These are phyloP conservation scores for Kalmanozyma brasiliensis DNA, from an alignment of 1,284 basidiomycete genomes.

Conservation along the genomic window DNA sequence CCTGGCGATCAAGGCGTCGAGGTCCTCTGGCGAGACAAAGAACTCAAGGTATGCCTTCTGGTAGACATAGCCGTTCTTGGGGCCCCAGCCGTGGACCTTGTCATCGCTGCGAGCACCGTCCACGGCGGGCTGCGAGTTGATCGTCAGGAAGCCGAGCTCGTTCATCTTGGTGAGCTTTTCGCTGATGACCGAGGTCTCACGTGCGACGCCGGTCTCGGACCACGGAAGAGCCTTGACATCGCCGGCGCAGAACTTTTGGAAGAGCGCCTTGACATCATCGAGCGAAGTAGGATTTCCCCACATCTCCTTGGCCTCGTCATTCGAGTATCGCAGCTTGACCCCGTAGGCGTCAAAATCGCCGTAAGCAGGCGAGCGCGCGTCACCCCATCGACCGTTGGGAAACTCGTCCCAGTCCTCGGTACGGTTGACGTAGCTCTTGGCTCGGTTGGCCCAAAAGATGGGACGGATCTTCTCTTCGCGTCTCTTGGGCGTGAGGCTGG, in stretches of 20 bases:
- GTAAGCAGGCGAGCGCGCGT: constrained; percentile 94
- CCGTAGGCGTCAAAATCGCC: constrained; percentile 95
- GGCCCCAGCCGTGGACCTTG: constrained; percentile 73
- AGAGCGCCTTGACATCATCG: constrained; percentile 66
- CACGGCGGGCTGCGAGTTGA: constrained; percentile 96
- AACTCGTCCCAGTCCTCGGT: constrained; percentile 89
- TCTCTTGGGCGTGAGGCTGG: constrained; percentile 64
- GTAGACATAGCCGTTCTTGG: constrained; percentile 70
- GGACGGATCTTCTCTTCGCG: constrained; percentile 66
- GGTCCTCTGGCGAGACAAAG: constrained; percentile 81
- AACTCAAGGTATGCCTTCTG: constrained; percentile 93
- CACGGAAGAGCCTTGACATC: constrained; percentile 80
- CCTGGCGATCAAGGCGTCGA: constrained; percentile 80
- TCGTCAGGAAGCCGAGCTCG: constrained; percentile 86
- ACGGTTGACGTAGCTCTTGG: constrained; percentile 65
- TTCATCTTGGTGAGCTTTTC: constrained; percentile 85
- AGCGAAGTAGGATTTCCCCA: constrained; percentile 51
- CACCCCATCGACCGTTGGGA: constrained; percentile 97
- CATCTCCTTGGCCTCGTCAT: constrained; percentile 74
- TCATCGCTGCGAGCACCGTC: constrained; percentile 79
- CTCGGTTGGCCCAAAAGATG: constrained; percentile 68
- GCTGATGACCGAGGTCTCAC: constrained; percentile 86
- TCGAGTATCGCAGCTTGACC: constrained; percentile 74
- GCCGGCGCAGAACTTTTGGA: constrained; percentile 68
- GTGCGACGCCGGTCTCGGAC: constrained; percentile 88